These are phyloP conservation scores for Zymoseptoria brevis DNA, from an alignment of 2,329 filamentous ascomycete species.

Conservation along the genomic window DNA sequence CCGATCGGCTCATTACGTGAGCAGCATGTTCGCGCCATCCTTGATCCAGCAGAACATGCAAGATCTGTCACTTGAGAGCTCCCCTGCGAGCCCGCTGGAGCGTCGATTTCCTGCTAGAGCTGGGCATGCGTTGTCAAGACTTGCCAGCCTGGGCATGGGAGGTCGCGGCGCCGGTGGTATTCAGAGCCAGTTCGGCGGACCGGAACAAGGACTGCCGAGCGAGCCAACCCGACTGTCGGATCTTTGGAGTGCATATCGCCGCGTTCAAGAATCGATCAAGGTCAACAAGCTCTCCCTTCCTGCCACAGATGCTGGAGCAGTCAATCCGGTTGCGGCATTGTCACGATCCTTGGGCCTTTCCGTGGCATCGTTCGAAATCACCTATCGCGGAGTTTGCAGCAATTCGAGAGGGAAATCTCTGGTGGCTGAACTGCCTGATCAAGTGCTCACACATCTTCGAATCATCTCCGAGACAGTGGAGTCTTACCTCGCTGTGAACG, in stretches of 20 bases:
- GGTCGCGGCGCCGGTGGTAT: not conserved
- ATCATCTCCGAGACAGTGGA: conserved; percentile 81
- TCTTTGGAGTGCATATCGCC: conserved; percentile 48
- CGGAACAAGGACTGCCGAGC: not conserved
- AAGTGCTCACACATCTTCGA: conserved; percentile 76
- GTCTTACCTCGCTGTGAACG: conserved; percentile 73
- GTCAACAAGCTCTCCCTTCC: conserved; percentile 38
- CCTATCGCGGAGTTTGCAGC: conserved; percentile 66
- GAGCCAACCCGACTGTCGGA: conserved; percentile 17
- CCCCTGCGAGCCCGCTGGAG: conserved; percentile 12
- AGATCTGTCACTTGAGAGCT: conserved; percentile 20
- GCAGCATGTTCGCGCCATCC: conserved; percentile 22
- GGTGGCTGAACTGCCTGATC: conserved; percentile 74
- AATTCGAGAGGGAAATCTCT: conserved; percentile 61
- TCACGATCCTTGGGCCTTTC: conserved; percentile 62
- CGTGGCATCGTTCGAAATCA: conserved; percentile 82
- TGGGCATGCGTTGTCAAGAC: conserved; percentile 10
- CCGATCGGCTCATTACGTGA: conserved; percentile 22
- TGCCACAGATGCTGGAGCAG: conserved; percentile 10
- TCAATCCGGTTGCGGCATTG: conserved; percentile 18
- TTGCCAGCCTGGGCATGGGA: conserved; percentile 10
- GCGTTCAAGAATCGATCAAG: conserved; percentile 48
- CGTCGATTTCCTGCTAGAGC: conserved; percentile 11
- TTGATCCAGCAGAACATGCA: conserved; percentile 24
- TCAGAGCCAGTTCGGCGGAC: not conserved